phyloP scores from a whole-genome alignment of 2,329 filamentous ascomycete species.

The Fusarium annulatum region DNA sequence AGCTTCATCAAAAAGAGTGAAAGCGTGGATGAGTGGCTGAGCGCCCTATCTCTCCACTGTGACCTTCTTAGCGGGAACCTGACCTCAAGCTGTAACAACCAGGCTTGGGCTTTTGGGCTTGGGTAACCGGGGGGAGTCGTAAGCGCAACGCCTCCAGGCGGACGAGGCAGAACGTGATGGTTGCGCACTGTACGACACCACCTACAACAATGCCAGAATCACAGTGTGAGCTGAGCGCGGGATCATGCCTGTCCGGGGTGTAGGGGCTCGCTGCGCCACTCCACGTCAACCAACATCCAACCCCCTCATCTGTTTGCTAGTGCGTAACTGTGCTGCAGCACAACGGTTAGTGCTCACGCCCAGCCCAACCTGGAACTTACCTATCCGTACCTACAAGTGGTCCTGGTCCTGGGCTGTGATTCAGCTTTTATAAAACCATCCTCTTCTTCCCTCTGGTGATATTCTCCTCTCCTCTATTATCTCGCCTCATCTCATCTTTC shows the following conservation, averaged over 20 bases:
- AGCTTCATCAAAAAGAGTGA: not conserved
- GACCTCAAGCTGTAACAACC: conserved; percentile 35
- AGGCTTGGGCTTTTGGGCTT: conserved; percentile 13
- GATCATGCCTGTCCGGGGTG: conserved; percentile 18
- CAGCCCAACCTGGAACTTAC: conserved; percentile 7
- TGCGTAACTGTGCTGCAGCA: not conserved
- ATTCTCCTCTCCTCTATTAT: not conserved
- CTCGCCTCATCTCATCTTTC: conserved; percentile 19
- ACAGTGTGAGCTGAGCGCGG: conserved; percentile 9
- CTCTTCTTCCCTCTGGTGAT: conserved; percentile 19
- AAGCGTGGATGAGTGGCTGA: conserved; percentile 29
- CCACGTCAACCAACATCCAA: conserved; percentile 34
- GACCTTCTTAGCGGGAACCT: conserved; percentile 31
- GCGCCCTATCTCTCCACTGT: conserved; percentile 17
- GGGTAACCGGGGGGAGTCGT: conserved; percentile 24
- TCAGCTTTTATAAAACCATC: conserved; percentile 41
- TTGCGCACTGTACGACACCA: not conserved
- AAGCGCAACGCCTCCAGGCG: conserved; percentile 36
- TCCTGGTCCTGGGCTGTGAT: not conserved
- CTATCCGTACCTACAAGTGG: not conserved
- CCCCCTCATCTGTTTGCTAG: conserved; percentile 18
- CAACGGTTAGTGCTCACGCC: conserved; percentile 23
- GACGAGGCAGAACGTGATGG: conserved; percentile 23
- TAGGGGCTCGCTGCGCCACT: conserved; percentile 32
- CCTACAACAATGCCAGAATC: fast-evolving